Evolutionary conservation across 129 eudicot genomes (phyloP).

Genomic region (Smallanthus sonchifolius): DNA sequence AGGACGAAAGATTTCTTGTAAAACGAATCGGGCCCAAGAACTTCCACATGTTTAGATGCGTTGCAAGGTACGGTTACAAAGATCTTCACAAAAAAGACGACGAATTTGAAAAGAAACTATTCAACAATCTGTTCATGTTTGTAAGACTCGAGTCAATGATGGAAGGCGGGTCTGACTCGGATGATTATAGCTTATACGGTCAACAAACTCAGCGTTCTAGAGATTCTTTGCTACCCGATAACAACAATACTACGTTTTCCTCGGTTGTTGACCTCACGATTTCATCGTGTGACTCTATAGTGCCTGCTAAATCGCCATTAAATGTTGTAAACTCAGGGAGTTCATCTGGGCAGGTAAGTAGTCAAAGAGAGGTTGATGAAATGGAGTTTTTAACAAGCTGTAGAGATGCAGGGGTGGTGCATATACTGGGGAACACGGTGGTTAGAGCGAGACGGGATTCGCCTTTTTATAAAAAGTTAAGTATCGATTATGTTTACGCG

Average conservation of each 20-base stretch:
- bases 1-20: conserved; percentile 77
- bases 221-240: conserved; percentile 36
- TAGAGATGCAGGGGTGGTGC: conserved; percentile 94
- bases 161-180: conserved; percentile 94
- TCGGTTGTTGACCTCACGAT: conserved; percentile 47
- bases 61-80: conserved; percentile 91
- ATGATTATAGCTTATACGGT: conserved; percentile 71
- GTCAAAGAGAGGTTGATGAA: conserved; percentile 65
- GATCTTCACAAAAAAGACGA: conserved; percentile 93
- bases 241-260: conserved; percentile 25
- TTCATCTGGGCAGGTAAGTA: conserved; percentile 62
- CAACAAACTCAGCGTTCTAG: conserved; percentile 50
- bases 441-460: conserved; percentile 74
- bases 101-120: conserved; percentile 74
- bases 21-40: conserved; percentile 89
- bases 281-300: conserved; percentile 68
- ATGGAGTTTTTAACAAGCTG: conserved; percentile 64
- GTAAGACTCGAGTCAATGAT: conserved; percentile 95
- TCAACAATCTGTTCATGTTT: conserved; percentile 62
- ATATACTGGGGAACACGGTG: conserved; percentile 82
- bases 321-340: conserved; percentile 19
- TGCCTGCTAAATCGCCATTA: conserved; percentile 48
- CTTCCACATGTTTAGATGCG: conserved; percentile 93
- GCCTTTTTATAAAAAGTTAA: conserved; percentile 47
- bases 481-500: conserved; percentile 81